Percentiles rank a stretch among this genome's conserved stretches.
Conservation (phyloP, 2,329 filamentous ascomycete genomes). For the Shiraia bambusicola region DNA sequence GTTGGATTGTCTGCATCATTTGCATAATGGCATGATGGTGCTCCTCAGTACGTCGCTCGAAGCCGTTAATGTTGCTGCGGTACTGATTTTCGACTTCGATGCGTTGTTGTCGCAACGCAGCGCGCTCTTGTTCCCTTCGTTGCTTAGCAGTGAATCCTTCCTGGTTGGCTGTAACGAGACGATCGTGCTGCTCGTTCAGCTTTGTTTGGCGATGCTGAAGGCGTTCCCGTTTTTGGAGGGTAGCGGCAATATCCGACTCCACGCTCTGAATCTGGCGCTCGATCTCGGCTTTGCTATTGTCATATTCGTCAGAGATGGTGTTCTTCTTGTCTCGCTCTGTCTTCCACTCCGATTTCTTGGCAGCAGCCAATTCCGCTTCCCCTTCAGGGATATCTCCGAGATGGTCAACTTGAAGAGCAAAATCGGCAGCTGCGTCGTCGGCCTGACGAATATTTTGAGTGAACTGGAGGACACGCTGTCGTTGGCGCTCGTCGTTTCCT, state of each 20-base stretch:
- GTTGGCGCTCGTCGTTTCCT: conserved; percentile 73
- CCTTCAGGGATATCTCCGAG: conserved; percentile 65
- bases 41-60: conserved; percentile 42
- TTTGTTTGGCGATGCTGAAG: conserved; percentile 70
- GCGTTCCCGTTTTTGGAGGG: conserved; percentile 71
- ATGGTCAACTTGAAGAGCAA: conserved; percentile 63
- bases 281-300: conserved; percentile 61
- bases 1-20: conserved; percentile 39
- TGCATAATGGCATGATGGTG: conserved; percentile 41
- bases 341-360: conserved; percentile 60
- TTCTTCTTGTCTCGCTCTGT: conserved; percentile 55
- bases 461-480: conserved; percentile 74
- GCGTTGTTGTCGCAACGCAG: conserved; percentile 40
- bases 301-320: conserved; percentile 57
- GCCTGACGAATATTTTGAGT: conserved; percentile 72
- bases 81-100: conserved; percentile 42
- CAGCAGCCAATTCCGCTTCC: conserved; percentile 59
- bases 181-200: conserved; percentile 70
- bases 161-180: conserved; percentile 68
- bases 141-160: conserved; percentile 65
- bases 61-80: conserved; percentile 42
- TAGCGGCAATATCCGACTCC: conserved; percentile 63
- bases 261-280: conserved; percentile 65
- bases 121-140: conserved; percentile 44
- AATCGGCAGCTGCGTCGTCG: conserved; percentile 60